Base-by-base conservation (phyloP, 2,329 filamentous ascomycete genomes). In the Ophiostoma montium region DNA sequence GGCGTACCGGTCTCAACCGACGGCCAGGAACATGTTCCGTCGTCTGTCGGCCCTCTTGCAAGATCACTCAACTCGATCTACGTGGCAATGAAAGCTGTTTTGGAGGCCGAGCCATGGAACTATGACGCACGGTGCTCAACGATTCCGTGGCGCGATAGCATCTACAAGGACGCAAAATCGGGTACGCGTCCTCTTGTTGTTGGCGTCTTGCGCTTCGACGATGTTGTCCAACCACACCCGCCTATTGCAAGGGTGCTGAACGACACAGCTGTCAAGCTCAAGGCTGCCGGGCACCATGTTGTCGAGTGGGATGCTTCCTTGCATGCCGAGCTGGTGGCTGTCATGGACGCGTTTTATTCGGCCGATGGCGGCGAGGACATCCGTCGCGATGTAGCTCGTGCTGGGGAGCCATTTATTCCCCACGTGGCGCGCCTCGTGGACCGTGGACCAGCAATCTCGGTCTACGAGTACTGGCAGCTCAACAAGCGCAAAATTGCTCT, bases 401-500 rank as follows among this genome's bases (percentile, higher is more conserved):
- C 70, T 1, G 77, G 78, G 1, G 79, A 83, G 49, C 78, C 78
- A 0, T 71, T 70, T 36, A 70, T 81, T 3, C 71, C 74, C 0
- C 74, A 78, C 49, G 76, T 83, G 0, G 67, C 80, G 56, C 67
- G 63, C 0, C 65, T 83, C 6, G 60, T 82, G 13, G 73, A 74
- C 47, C 65, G 67, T 0, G 72, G 67, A 2, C 55, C 67, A 11
- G 59, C 75, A 1, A 75, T 82, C 13, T 78, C 75, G 0, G 76
- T 82, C 0, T 81, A 76, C 50, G 67, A 78, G 5, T 84, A 83
- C 61, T 84, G 78, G 80, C 77, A 82, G 55, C 66, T 84, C 7
- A 82, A 82, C 61, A 74, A 66, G 52, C 66, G 68, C 23, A 82
- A 82, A 56, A 50, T 67, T 23, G 64, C 62, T 0, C 63, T 69